These are phyloP conservation scores for Ailanthus altissimus DNA, from an alignment of 345 rosid genomes.

Conservation along the genomic window DNA sequence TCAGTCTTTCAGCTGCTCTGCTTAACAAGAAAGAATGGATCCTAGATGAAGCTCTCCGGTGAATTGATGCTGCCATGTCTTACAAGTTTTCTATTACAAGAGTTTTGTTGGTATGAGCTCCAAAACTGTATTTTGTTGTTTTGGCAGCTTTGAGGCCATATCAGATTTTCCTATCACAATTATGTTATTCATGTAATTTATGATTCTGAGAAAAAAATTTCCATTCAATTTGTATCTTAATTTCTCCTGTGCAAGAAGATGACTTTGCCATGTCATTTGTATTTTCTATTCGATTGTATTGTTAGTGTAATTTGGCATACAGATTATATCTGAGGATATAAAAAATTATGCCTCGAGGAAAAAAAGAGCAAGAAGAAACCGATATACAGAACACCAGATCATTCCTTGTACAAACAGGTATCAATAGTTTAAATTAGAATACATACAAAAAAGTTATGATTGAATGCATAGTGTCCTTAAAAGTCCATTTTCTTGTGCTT, in stretches of 20 bases:
- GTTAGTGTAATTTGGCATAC: no score
- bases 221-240: background rate
- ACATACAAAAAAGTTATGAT: background rate
- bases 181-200: background rate
- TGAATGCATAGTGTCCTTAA: background rate
- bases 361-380: background rate
- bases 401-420: background rate
- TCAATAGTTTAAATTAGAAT: background rate
- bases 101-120: slow-evolving; percentile 1
- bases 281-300: no score
- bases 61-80: background rate
- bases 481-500: background rate
- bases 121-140: slow-evolving; percentile 21
- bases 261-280: no score
- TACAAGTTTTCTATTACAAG: background rate
- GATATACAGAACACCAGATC: no score
- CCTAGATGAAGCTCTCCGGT: background rate
- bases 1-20: background rate
- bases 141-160: slow-evolving; percentile 18
- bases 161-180: background rate
- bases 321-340: no score
- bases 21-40: slow-evolving; percentile 9
- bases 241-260: no score
- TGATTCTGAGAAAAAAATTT: background rate
- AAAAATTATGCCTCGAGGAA: no score